A percentile compares a stretch with the other conserved stretches of the same genome.
Evolutionary conservation across 1,139 yeast genomes (phyloP).

Genomic region (Pichia terricola): DNA sequence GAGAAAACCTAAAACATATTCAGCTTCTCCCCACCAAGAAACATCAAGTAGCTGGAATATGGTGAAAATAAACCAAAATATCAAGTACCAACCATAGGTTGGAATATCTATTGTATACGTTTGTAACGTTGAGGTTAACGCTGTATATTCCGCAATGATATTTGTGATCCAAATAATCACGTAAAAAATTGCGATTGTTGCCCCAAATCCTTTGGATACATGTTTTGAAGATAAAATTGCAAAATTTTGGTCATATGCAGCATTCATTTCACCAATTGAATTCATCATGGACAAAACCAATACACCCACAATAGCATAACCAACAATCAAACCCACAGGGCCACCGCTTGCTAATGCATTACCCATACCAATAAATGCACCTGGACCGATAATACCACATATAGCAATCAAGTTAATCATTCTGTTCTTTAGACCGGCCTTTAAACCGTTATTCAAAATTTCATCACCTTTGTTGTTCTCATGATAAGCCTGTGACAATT

Average conservation of each 20-base stretch:
- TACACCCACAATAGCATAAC: constrained; percentile 42
- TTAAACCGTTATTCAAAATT: constrained; percentile 21
- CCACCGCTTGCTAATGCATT: constrained; percentile 18
- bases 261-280: constrained; percentile 47
- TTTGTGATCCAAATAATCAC: constrained; percentile 52
- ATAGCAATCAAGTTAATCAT: constrained; percentile 18
- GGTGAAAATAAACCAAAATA: constrained; percentile 48
- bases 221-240: constrained; percentile 43
- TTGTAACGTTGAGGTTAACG: constrained; percentile 42
- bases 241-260: constrained; percentile 46
- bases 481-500: constrained; percentile 15
- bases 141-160: constrained; percentile 48
- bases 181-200: constrained; percentile 46
- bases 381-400: constrained; percentile 22
- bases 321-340: constrained; percentile 30
- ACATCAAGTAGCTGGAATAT: constrained; percentile 48
- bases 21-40: constrained; percentile 50
- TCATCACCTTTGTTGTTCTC: constrained; percentile 23
- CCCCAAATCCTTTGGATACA: constrained; percentile 50
- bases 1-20: constrained; percentile 45
- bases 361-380: constrained; percentile 21
- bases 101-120: constrained; percentile 50
- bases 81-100: constrained; percentile 45
- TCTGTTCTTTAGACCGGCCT: constrained; percentile 25
- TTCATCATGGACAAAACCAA: constrained; percentile 51